Percentiles rank a stretch among this genome's conserved stretches.
These are phyloP conservation scores for Phyllosticta capitalensis DNA, from an alignment of 2,329 filamentous ascomycete species.

Conservation along the genomic window DNA sequence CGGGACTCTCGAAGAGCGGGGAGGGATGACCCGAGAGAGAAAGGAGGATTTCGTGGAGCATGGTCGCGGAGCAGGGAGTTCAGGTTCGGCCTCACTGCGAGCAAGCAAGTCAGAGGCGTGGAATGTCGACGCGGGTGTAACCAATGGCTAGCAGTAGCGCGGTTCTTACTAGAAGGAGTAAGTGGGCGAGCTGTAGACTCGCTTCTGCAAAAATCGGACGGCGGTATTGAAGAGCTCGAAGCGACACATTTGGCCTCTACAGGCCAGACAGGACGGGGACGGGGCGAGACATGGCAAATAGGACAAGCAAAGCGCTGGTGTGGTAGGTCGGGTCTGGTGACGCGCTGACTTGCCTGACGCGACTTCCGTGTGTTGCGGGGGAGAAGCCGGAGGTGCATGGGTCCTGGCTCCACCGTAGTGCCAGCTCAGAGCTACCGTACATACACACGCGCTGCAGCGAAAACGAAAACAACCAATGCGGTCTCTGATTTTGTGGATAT, in stretches of 20 bases:
- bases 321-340: not conserved
- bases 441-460: not conserved
- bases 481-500: not conserved
- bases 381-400: not conserved
- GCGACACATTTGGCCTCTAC: conserved; percentile 23
- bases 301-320: not conserved
- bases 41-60: conserved; percentile 98
- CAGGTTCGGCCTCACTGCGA: conserved; percentile 11
- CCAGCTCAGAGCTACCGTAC: not conserved
- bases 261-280: not conserved
- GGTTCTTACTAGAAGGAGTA: conserved; percentile 10
- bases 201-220: conserved; percentile 21
- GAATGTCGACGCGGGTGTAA: conserved; percentile 1
- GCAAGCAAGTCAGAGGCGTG: not conserved
- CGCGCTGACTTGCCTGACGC: conserved; percentile 4
- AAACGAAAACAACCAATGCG: not conserved
- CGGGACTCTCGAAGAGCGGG: conserved; percentile 56
- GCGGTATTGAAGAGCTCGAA: conserved; percentile 28
- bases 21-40: conserved; percentile 91
- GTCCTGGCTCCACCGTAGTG: not conserved
- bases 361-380: not conserved
- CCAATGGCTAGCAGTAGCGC: conserved; percentile 9
- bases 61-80: conserved; percentile 30
- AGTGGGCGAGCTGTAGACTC: conserved; percentile 8
- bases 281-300: not conserved